Conservation (phyloP, 2,329 filamentous ascomycete species). For the Pyricularia grisea region DNA sequence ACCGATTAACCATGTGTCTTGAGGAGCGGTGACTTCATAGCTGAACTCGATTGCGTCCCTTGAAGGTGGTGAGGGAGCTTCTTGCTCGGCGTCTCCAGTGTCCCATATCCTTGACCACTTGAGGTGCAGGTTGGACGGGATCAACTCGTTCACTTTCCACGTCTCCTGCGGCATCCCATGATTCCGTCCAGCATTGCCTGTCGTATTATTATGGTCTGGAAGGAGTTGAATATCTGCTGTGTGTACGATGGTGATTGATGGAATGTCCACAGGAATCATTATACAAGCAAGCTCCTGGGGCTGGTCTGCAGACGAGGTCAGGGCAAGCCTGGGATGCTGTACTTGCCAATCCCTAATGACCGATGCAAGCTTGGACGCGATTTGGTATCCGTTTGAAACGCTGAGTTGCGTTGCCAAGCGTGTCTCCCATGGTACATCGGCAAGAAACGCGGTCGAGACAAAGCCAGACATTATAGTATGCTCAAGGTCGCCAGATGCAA, state of each 20-base stretch:
- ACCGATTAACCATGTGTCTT: slow-evolving; percentile 76
- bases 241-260: slow-evolving; percentile 72
- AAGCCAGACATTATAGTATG: slow-evolving; percentile 43
- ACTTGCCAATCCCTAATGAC: slow-evolving; percentile 30
- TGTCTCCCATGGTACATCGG: slow-evolving; percentile 32
- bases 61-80: slow-evolving; percentile 14
- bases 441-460: slow-evolving; percentile 38
- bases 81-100: slow-evolving; percentile 26
- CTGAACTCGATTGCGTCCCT: slow-evolving; percentile 59
- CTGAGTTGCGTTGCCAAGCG: slow-evolving; percentile 31
- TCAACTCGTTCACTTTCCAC: slow-evolving; percentile 52
- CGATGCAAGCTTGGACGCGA: slow-evolving; percentile 16
- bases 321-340: slow-evolving; percentile 20
- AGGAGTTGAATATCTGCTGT: slow-evolving; percentile 58
- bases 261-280: slow-evolving; percentile 82
- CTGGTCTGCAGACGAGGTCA: slow-evolving; percentile 19
- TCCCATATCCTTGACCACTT: slow-evolving; percentile 57
- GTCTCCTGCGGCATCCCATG: slow-evolving; percentile 24
- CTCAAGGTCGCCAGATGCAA: slow-evolving; percentile 46
- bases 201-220: slow-evolving; percentile 21
- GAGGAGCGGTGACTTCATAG: slow-evolving; percentile 68
- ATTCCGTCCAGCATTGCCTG: slow-evolving; percentile 12
- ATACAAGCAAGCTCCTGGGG: slow-evolving; percentile 49
- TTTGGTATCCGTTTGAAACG: slow-evolving; percentile 27
- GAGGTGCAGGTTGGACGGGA: slow-evolving; percentile 52